These are phyloP conservation scores for Stachybotrys chartarum DNA, from an alignment of 2,329 filamentous ascomycete genomes.

Conservation along the genomic window DNA sequence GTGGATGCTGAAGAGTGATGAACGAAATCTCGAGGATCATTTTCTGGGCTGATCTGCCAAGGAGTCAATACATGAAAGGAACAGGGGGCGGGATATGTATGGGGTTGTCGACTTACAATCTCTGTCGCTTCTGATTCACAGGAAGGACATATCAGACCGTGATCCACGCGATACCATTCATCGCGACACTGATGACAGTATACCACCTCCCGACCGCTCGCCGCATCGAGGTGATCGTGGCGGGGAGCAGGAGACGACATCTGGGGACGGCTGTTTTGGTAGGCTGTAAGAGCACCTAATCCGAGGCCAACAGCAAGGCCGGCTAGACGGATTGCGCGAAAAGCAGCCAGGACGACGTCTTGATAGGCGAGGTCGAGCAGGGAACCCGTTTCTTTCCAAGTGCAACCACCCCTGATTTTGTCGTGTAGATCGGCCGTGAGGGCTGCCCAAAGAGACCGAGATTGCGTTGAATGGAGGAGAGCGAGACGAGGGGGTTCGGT, in stretches of 20 bases:
- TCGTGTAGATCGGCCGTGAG: too few species aligned
- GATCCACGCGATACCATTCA: constrained; percentile 73
- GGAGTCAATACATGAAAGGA: constrained; percentile 7
- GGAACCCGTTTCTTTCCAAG: too few species aligned
- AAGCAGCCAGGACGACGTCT: constrained; percentile 40
- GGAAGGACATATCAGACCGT: constrained; percentile 64
- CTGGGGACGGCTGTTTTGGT: constrained; percentile 38
- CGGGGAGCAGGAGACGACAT: constrained; percentile 24
- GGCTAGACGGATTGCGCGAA: constrained; percentile 44
- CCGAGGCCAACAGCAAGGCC: constrained; percentile 53
- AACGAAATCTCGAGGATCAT: constrained; percentile 51
- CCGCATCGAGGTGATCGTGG: constrained; percentile 40
- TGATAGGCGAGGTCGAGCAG: background rate
- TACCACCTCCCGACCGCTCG: constrained; percentile 59
- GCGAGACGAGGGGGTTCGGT: too few species aligned
- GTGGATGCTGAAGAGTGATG: constrained; percentile 16
- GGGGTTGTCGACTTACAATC: constrained; percentile 56
- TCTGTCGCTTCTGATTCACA: constrained; percentile 77
- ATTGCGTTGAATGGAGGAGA: too few species aligned
- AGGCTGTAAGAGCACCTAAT: constrained; percentile 48
- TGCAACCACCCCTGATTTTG: too few species aligned
- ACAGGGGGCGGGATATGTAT: background rate
- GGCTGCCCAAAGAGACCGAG: too few species aligned
- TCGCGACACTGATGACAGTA: constrained; percentile 77
- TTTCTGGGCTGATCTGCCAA: constrained; percentile 43